Conservation (phyloP, 176 grass and related monocot genomes). For the Saccharum officinarum region DNA sequence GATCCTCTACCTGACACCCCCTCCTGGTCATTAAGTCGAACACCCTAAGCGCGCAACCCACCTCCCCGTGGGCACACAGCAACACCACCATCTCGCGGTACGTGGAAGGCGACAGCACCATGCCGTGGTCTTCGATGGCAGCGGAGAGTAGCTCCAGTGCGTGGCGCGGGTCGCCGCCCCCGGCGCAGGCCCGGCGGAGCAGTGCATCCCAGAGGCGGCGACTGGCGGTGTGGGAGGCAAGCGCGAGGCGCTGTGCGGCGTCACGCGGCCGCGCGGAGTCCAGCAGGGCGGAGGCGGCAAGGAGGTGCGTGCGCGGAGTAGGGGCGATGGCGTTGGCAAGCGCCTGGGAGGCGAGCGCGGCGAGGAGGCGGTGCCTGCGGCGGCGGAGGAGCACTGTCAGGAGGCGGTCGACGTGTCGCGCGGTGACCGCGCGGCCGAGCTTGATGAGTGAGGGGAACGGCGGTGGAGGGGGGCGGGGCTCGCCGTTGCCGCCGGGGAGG, state of each 20-base stretch:
- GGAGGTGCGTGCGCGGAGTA: constrained; percentile 43
- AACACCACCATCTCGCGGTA: constrained; percentile 35
- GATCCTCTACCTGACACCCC: constrained; percentile 50
- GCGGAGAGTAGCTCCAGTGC: constrained; percentile 49
- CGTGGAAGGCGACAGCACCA: constrained; percentile 26
- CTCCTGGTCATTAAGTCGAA: constrained; percentile 55
- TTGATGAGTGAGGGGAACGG: constrained; percentile 26
- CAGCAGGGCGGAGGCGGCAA: constrained; percentile 29
- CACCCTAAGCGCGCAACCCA: constrained; percentile 59
- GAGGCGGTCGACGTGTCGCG: constrained; percentile 21
- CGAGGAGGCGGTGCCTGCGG: constrained; percentile 41
- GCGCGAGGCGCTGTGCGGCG: constrained; percentile 29
- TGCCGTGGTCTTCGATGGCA: constrained; percentile 32
- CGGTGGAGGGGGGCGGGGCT: background rate
- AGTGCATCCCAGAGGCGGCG: constrained; percentile 56
- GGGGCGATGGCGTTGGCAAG: constrained; percentile 36
- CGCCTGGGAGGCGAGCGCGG: constrained; percentile 41
- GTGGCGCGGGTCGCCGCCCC: constrained; percentile 28
- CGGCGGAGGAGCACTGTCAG: constrained; percentile 43
- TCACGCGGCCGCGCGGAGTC: constrained; percentile 26
- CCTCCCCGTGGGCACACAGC: constrained; percentile 41
- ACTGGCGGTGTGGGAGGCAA: constrained; percentile 2
- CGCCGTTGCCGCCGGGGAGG: constrained; percentile 22
- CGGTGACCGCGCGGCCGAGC: constrained; percentile 23
- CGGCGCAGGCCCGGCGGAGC: constrained; percentile 47